Base-by-base conservation (phyloP, 2,329 filamentous ascomycete species). In the Paecilomyces fulvus region DNA sequence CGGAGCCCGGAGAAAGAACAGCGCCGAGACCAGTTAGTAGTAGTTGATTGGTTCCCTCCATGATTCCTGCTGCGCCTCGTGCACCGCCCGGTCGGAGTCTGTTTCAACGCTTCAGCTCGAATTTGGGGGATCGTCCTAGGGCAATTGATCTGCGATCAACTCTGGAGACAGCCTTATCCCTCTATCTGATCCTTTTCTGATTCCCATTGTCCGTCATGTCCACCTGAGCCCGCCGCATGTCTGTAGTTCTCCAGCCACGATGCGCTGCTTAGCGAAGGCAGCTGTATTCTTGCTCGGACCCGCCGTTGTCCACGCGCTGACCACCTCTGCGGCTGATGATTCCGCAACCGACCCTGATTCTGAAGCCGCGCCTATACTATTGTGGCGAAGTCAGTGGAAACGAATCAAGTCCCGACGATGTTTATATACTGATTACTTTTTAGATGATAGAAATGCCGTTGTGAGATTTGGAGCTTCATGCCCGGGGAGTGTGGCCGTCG, bases 1-100 rank as follows among this genome's bases (percentile, higher is more conserved):
- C 60, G 58, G 58, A 57, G 55, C n/a, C 31, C 61, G 63, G 62
- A 60, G 65, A 65, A 62, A 63, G 55, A 56, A 51, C 62, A 62
- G 49, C 52, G 55, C 62, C 62, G 62, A 64, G 55, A 57, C 57
- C 33, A 28, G 49, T 28, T 28, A 7, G 4, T 28, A 28, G 25
- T 28, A 28, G 2, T 28, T 28, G 2, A 28, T 28, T 28, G 25
- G 25, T 7, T 28, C 25, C 25, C 25, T 28, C 25, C 25, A 28
- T 28, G 2, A 28, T 28, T 28, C 48, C 17, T 49, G 48, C 48
- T 49, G 48, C 48, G 48, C 48, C 48, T 21, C 48, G 48, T 49
- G 48, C 48, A 53, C 30, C 28, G 51, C 30, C 51, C 51, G 28
- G 33, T 53, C 33, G 30, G 30, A 30, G 17, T 30, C 33, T 43